Evolutionary conservation across 495 filamentous ascomycete genomes (phyloP).

Genomic region (Podospora anserina): DNA sequence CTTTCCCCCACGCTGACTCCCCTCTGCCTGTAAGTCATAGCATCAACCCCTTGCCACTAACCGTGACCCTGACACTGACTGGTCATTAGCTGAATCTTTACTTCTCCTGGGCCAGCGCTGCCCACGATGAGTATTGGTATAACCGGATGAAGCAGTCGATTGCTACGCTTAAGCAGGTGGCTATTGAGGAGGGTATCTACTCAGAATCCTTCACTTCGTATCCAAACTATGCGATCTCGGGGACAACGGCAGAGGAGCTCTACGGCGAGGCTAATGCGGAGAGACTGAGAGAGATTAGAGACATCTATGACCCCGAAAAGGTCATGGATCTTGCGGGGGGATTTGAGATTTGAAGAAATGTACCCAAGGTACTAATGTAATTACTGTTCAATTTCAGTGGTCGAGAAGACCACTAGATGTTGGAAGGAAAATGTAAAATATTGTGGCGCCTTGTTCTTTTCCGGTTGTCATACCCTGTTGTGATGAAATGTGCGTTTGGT

Average conservation of each 20-base stretch:
- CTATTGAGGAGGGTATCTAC: slow-evolving; percentile 27
- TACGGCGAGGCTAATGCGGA: slow-evolving; percentile 24
- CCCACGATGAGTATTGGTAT: slow-evolving; percentile 27
- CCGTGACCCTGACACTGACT: background rate
- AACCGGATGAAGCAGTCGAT: slow-evolving; percentile 17
- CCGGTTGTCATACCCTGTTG: too few species aligned
- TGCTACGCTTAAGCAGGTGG: slow-evolving; percentile 19
- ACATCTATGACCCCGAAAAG: slow-evolving; percentile 18
- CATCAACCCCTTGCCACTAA: background rate
- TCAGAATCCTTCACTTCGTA: slow-evolving; percentile 16
- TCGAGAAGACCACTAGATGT: too few species aligned
- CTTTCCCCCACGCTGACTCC: slow-evolving; percentile 26
- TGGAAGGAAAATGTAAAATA: too few species aligned
- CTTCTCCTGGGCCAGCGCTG: slow-evolving; percentile 22
- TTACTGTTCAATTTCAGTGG: too few species aligned
- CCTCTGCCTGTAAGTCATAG: slow-evolving; percentile 24
- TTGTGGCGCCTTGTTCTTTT: too few species aligned
- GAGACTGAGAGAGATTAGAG: slow-evolving; percentile 20
- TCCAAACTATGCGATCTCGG: slow-evolving; percentile 27
- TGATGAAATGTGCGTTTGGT: too few species aligned
- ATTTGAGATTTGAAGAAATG: slow-evolving; percentile 19
- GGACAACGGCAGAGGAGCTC: slow-evolving; percentile 15
- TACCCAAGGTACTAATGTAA: background rate
- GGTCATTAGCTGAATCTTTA: slow-evolving; percentile 24
- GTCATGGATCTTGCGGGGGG: slow-evolving; percentile 31